These are phyloP conservation scores for Hydnomerulius pinastri DNA, from an alignment of 768 basidiomycete species.

Conservation along the genomic window DNA sequence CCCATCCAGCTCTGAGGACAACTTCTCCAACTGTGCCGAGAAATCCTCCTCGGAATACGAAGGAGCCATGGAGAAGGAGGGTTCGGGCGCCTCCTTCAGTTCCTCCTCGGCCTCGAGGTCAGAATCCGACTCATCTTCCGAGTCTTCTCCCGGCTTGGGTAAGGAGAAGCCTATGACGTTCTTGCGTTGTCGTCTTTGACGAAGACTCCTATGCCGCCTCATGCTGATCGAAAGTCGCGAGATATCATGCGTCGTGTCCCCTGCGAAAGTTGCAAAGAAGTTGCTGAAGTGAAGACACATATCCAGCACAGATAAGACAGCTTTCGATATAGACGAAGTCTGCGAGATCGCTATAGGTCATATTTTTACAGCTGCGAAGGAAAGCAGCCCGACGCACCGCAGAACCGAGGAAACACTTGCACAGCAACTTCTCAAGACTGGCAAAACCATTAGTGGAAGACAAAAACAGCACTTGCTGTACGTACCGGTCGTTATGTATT, in stretches of 20 bases:
- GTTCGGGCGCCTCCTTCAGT: conserved; percentile 15
- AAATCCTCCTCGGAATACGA: conserved; percentile 49
- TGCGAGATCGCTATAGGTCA: conserved; percentile 29
- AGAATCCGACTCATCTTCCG: conserved; percentile 39
- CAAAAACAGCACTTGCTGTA: conserved; percentile 5
- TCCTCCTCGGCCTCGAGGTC: conserved; percentile 39
- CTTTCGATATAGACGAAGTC: conserved; percentile 65
- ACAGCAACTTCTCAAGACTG: conserved; percentile 62
- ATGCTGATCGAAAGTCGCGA: conserved; percentile 51
- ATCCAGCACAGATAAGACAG: conserved; percentile 71
- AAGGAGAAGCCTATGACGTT: conserved; percentile 66
- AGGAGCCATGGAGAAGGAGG: conserved; percentile 45
- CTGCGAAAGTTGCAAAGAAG: conserved; percentile 59
- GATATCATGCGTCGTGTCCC: conserved; percentile 61
- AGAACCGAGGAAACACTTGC: conserved; percentile 62
- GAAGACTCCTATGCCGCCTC: conserved; percentile 63
- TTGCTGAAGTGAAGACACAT: conserved; percentile 72
- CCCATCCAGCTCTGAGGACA: conserved; percentile 70
- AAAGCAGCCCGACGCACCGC: conserved; percentile 60
- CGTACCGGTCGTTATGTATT: conserved; percentile 71
- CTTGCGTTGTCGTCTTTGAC: conserved; percentile 51
- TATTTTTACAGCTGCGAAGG: too few relatives aligned
- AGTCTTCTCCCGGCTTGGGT: conserved; percentile 20
- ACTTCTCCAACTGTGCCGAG: conserved; percentile 55
- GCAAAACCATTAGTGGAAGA: background rate